phyloP scores from a whole-genome alignment of 2,329 filamentous ascomycete genomes.

The Epichloe sp. region DNA sequence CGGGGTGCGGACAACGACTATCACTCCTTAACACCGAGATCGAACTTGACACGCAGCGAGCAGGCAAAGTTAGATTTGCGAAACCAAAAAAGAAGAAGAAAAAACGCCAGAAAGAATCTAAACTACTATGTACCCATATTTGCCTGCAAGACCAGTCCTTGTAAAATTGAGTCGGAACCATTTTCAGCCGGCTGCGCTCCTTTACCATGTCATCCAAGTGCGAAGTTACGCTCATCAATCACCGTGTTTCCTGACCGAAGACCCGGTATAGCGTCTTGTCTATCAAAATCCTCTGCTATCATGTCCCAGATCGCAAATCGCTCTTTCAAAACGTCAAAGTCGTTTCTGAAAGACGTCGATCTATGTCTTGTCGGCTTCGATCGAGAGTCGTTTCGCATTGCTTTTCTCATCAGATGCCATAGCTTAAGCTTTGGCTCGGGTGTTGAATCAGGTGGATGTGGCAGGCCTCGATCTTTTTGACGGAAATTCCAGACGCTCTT shows the following conservation, averaged over 20 bases:
- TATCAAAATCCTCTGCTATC: slow-evolving; percentile 24
- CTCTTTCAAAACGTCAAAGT: slow-evolving; percentile 14
- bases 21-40: too few species aligned
- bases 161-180: slow-evolving; percentile 3
- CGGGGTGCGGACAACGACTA: too few species aligned
- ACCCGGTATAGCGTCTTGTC: slow-evolving; percentile 21
- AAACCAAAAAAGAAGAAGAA: neutral
- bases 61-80: slow-evolving; percentile 1
- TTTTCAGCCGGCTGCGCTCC: neutral
- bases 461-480: slow-evolving; percentile 15
- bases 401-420: slow-evolving; percentile 5
- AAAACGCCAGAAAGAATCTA: neutral
- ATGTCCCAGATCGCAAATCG: slow-evolving; percentile 23
- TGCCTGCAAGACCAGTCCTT: slow-evolving; percentile 1
- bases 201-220: slow-evolving; percentile 3
- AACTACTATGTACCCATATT: slow-evolving; percentile 3
- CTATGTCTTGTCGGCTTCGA: slow-evolving; percentile 6
- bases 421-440: slow-evolving; percentile 11
- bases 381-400: slow-evolving; percentile 8
- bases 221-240: slow-evolving; percentile 25
- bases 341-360: neutral
- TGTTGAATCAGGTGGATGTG: slow-evolving; percentile 14
- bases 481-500: slow-evolving; percentile 37
- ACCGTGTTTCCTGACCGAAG: slow-evolving; percentile 25
- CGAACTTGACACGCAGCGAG: neutral